A percentile compares a stretch with the other conserved stretches of the same genome.
These are phyloP conservation scores for Puya raimondii DNA, from an alignment of 176 grass and related monocot genomes.

Conservation along the genomic window DNA sequence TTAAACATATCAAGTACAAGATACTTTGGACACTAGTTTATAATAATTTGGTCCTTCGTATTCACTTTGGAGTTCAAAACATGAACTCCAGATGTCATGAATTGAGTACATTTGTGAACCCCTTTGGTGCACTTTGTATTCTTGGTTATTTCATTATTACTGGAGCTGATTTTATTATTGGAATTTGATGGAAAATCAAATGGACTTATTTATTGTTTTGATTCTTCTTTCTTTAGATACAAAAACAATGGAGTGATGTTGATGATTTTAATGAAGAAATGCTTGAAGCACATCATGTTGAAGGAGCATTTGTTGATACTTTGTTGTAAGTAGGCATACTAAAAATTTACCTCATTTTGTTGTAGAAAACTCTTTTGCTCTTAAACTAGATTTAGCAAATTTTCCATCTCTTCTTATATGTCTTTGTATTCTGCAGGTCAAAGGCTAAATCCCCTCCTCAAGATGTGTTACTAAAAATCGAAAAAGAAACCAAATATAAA, in stretches of 20 bases:
- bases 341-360: background rate
- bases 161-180: background rate
- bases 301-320: slow-evolving; percentile 87
- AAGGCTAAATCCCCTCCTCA: slow-evolving; percentile 91
- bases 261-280: slow-evolving; percentile 67
- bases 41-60: too few species aligned
- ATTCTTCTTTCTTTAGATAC: slow-evolving; percentile 42
- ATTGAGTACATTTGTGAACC: background rate
- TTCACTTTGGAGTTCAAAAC: background rate
- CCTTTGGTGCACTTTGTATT: background rate
- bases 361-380: background rate
- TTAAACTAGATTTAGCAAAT: background rate
- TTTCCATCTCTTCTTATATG: background rate
- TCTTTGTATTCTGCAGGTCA: slow-evolving; percentile 45
- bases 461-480: slow-evolving; percentile 66
- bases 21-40: too few species aligned
- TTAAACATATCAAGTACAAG: background rate
- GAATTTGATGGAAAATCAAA: background rate
- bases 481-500: slow-evolving; percentile 57
- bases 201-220: background rate
- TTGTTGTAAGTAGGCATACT: slow-evolving; percentile 48
- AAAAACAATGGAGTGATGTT: slow-evolving; percentile 39
- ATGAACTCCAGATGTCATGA: background rate
- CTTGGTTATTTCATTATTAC: background rate
- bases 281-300: slow-evolving; percentile 72